phyloP scores from a whole-genome alignment of 148 eudicot genomes.

The Spergularia marina region DNA sequence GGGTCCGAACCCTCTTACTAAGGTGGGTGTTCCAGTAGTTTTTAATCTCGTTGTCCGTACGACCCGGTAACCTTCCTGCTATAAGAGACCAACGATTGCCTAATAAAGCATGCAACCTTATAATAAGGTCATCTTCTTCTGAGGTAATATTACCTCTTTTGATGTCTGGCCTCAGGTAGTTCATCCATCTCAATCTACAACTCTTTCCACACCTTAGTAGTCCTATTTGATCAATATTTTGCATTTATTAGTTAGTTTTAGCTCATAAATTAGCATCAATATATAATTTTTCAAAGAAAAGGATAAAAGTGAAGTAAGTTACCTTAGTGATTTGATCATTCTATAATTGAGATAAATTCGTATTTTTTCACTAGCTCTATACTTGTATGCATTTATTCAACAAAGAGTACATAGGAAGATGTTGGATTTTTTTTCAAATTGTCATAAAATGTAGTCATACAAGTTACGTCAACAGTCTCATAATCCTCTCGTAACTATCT shows the following conservation, averaged over 20 bases:
- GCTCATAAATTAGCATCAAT: conserved; percentile 14
- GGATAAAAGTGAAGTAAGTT: conserved; percentile 3
- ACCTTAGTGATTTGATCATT: neutral
- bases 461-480: too few species aligned
- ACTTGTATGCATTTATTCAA: conserved; percentile 1
- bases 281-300: neutral
- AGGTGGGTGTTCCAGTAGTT: conserved; percentile 72
- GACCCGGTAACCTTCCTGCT: conserved; percentile 65
- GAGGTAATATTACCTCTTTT: conserved; percentile 59
- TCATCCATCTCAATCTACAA: conserved; percentile 67
- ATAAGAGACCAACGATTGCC: conserved; percentile 68
- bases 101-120: conserved; percentile 50
- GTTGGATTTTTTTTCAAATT: neutral
- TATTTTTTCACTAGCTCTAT: conserved; percentile 1
- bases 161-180: conserved; percentile 62
- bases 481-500: too few species aligned
- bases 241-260: conserved; percentile 4
- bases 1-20: conserved; percentile 37
- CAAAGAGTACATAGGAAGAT: neutral
- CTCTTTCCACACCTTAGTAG: conserved; percentile 68
- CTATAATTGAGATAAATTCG: conserved; percentile 11
- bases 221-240: conserved; percentile 26
- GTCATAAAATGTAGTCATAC: too few species aligned
- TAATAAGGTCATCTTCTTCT: conserved; percentile 63
- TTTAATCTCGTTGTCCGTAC: conserved; percentile 70